Base-by-base conservation (phyloP, 768 basidiomycete species). In the Xerocomellus intermedius region DNA sequence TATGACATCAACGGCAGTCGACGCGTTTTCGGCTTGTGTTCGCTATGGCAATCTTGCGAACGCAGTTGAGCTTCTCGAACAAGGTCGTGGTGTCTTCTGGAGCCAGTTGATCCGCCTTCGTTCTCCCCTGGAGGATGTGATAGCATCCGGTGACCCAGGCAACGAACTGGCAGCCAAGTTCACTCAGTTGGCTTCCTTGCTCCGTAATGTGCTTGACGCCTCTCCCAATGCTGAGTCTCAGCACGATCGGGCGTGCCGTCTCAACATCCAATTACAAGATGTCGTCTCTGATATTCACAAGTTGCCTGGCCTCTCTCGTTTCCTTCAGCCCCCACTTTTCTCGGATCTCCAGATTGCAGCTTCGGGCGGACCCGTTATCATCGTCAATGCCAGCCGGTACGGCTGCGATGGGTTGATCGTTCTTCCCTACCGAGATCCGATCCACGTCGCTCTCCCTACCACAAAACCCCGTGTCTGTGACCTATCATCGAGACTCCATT, bases 401-500 rank as follows among this genome's bases (percentile, higher is more conserved):
- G 47, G 66, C 26, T 77, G 71, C 13, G 70, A 77, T 50, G 75
- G 71, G 0, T 37, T 77, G 17, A 65, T 74, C 4, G 54, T 74
- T 17, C 9, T 57, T 3, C 13, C 35, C 7, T 10, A 44, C 7
- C 10, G 17, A 12, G 32, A 51, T 22, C 64, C 63, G 41, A 9
- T 51, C 37, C 43, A 45, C 1, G 17, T 54, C 33, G 4, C 54
- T 28, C 47, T 58, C 8, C 42, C 22, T 8, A 24, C 54, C n/a
- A 49, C 33, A 5, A 48, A 42, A 33, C 1, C 28, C 3, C 26
- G 12, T 19, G 32, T 52, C 19, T 55, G 26, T 21, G 30, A 38
- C 2, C 14, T 58, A 10, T 60, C 42, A 2, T 16, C 21, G 55
- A 14, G 57, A 33, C 13, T 49, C 5, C 50, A 13, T 24, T 9